Base-by-base conservation (phyloP, 371 early-diverging fungal species). In the Mortierella sp. region DNA sequence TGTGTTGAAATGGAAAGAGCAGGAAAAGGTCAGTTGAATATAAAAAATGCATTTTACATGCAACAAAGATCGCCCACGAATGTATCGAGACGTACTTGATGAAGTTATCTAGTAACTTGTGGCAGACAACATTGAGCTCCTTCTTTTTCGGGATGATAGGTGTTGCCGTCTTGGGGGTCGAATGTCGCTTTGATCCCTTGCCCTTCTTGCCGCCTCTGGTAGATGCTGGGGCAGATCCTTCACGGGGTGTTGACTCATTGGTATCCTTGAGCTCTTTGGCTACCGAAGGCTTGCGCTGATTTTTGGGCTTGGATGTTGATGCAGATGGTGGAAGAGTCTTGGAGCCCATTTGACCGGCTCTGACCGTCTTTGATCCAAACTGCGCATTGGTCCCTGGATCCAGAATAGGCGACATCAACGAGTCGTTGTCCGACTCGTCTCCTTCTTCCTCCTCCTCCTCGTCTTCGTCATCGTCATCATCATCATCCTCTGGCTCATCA, bases 31-130 rank as follows among this genome's bases (percentile, higher is more conserved):
- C 50, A 50, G 50, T 16, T 13, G 16, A 16, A 50, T 16, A 50
- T 16, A 48, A 13, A 5, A 1, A 48, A 1, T 13, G 48, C 14
- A 48, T 5, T 16, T 16, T 11, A 60, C n/a, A 16, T 16, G 16
- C 28, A 60, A 16, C 1, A 16, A 28, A 26, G 14, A 28, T 13
- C 1, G 58, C 7, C 3, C 16, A 28, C 16, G n/a, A 60, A 16
- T 13, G 16, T 14, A 31, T 31, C 31, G 26, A 60, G 16, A 26
- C 60, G 28, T 90, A 92, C 92, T 89, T 93, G 81, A 90, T 87
- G 58, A 93, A 88, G 28, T 85, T 89, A 57, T 93, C 93, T 60
- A 92, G 72, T 21, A 91, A 73, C 65, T 91, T 92, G 44, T 79
- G 70, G 70, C 91, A 88, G 26, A 91, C 84, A 0, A 89, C 82